These are phyloP conservation scores for Phytopythium vexans DNA, from an alignment of 352 stramenopile genomes.

Conservation along the genomic window DNA sequence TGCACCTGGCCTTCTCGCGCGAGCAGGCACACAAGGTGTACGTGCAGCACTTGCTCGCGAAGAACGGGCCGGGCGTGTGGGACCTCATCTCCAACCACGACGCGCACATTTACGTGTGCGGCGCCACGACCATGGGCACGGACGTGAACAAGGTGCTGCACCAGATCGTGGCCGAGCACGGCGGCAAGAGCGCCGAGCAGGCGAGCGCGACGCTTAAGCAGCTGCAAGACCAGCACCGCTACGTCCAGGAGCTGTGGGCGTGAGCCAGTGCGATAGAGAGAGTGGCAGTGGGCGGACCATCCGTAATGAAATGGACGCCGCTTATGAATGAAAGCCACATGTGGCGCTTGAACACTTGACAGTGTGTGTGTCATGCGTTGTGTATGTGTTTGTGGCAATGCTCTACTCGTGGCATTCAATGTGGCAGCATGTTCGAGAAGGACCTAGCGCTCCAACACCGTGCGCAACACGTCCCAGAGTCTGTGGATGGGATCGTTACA, in stretches of 20 bases:
- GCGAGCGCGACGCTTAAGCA: constrained; percentile 87
- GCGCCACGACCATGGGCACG: constrained; percentile 95
- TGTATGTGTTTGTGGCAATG: no score
- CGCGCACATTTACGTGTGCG: constrained; percentile 97
- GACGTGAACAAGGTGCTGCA: constrained; percentile 94
- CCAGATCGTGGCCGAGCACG: constrained; percentile 74
- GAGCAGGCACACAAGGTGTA: constrained; percentile 96
- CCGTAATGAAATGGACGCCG: no score
- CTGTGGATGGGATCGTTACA: no score
- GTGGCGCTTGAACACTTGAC: no score
- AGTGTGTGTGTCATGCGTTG: no score
- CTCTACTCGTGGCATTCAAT: no score
- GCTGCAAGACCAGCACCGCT: constrained; percentile 86
- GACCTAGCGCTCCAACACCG: no score
- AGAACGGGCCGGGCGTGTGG: constrained; percentile 66
- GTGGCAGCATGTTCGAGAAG: no score
- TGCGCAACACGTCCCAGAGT: no score
- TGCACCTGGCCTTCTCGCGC: constrained; percentile 95
- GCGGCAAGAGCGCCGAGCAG: constrained; percentile 43
- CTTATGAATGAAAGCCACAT: no score
- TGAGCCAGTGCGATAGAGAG: constrained; percentile 7
- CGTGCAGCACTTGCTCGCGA: constrained; percentile 94
- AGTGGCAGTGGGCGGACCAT: no score
- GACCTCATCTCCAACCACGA: constrained; percentile 54
- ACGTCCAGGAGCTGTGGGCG: constrained; percentile 96